Evolutionary conservation across 768 basidiomycete genomes (phyloP).

Genomic region (Tricholoma bakamatsutake): DNA sequence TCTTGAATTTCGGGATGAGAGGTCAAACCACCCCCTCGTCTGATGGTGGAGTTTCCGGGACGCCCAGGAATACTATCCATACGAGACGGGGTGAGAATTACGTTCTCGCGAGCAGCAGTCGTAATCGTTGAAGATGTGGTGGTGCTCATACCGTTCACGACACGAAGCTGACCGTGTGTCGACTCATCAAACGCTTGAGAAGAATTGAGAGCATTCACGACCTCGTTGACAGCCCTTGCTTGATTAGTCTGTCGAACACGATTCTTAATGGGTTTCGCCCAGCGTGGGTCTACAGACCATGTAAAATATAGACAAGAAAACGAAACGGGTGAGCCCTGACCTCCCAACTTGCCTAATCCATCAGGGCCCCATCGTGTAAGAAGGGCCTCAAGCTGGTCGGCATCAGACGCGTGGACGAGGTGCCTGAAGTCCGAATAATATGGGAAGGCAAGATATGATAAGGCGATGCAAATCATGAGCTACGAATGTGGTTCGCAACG

Average conservation of each 20-base stretch:
- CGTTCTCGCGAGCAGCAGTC: slow-evolving; percentile 70
- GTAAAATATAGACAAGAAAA: slow-evolving; percentile 10
- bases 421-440: slow-evolving; percentile 48
- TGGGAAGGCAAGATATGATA: slow-evolving; percentile 8
- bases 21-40: slow-evolving; percentile 54
- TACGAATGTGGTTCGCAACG: background rate
- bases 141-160: slow-evolving; percentile 70
- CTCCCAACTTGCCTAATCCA: slow-evolving; percentile 82
- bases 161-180: slow-evolving; percentile 54
- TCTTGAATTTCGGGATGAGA: slow-evolving; percentile 65
- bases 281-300: slow-evolving; percentile 63
- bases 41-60: slow-evolving; percentile 55
- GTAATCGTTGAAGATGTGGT: slow-evolving; percentile 67
- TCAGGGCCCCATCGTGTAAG: slow-evolving; percentile 87
- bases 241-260: slow-evolving; percentile 61
- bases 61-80: slow-evolving; percentile 49
- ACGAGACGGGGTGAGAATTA: slow-evolving; percentile 35
- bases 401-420: slow-evolving; percentile 87
- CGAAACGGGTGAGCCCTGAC: slow-evolving; percentile 35
- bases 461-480: background rate
- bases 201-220: slow-evolving; percentile 64
- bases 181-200: slow-evolving; percentile 41
- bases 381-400: slow-evolving; percentile 81
- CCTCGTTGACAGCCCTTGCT: slow-evolving; percentile 70
- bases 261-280: slow-evolving; percentile 86